Evolutionary conservation across 495 filamentous ascomycete genomes (phyloP).

Genomic region (Achaetomiella virescens): DNA sequence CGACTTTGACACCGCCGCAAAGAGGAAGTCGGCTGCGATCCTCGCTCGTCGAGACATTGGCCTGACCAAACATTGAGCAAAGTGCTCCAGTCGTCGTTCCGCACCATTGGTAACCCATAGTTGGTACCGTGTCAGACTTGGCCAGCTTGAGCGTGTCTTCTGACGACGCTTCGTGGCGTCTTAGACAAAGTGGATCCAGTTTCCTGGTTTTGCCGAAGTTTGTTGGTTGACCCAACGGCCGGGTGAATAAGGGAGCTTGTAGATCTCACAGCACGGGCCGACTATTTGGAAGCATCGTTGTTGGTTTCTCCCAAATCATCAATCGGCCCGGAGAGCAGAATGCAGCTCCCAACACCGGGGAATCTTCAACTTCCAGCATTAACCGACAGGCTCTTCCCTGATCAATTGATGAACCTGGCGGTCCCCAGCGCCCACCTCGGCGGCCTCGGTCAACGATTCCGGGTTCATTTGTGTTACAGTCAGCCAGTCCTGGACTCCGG

Average conservation of each 20-base stretch:
- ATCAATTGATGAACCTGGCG: not conserved
- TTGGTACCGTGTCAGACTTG: not conserved
- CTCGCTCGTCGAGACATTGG: not conserved
- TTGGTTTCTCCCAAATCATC: too few species aligned
- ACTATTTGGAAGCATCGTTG: too few species aligned
- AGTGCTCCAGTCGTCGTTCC: not conserved
- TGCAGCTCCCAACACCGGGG: not conserved
- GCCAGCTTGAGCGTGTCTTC: not conserved
- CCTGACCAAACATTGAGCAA: not conserved
- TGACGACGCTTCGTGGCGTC: not conserved
- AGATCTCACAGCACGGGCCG: too few species aligned
- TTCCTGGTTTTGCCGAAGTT: too few species aligned
- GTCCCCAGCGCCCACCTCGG: not conserved
- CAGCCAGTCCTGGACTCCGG: not conserved
- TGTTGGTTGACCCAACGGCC: too few species aligned
- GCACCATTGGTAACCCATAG: not conserved
- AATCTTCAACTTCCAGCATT: not conserved
- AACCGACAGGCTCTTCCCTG: not conserved
- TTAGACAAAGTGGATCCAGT: not conserved
- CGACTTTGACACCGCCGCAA: not conserved
- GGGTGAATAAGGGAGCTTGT: too few species aligned
- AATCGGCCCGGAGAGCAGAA: too few species aligned
- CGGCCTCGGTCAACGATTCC: not conserved
- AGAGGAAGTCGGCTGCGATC: not conserved
- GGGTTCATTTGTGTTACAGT: not conserved